Conservation (phyloP, 2,329 filamentous ascomycete species). For the Colletotrichum shisoi region DNA sequence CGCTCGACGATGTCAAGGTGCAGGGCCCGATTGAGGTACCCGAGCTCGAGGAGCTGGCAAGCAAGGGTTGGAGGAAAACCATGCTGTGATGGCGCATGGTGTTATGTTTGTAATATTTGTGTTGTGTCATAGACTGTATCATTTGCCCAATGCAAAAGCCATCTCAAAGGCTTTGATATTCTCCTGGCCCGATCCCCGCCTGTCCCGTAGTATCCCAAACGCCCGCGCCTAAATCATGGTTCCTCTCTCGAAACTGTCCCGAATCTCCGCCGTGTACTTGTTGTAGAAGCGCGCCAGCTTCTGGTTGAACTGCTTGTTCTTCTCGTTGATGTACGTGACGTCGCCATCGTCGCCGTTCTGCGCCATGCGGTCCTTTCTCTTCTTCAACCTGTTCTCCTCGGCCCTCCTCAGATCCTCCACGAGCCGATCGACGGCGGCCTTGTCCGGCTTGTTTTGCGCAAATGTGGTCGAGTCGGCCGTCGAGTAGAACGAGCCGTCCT, state of each 20-base stretch:
- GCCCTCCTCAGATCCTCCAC: slow-evolving; percentile 87
- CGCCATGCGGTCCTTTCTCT: slow-evolving; percentile 79
- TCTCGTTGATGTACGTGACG: slow-evolving; percentile 99
- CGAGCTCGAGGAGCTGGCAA: slow-evolving; percentile 82
- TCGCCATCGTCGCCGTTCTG: slow-evolving; percentile 86
- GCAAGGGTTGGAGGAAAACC: slow-evolving; percentile 83
- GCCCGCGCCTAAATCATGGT: slow-evolving; percentile 78
- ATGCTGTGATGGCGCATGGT: slow-evolving; percentile 71
- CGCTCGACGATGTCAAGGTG: slow-evolving; percentile 75
- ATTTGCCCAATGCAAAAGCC: slow-evolving; percentile 22
- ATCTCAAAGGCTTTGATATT: background rate
- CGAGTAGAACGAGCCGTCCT: slow-evolving; percentile 88
- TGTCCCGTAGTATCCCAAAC: background rate
- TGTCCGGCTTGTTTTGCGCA: slow-evolving; percentile 84
- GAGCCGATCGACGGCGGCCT: slow-evolving; percentile 84
- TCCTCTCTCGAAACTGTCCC: slow-evolving; percentile 96
- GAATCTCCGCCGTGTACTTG: slow-evolving; percentile 96
- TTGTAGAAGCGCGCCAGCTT: slow-evolving; percentile 97
- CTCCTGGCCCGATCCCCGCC: background rate
- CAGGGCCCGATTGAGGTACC: slow-evolving; percentile 79
- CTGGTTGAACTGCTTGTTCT: slow-evolving; percentile 99
- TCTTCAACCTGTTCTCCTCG: slow-evolving; percentile 85
- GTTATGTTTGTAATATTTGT: slow-evolving; percentile 17
- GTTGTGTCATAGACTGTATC: slow-evolving; percentile 46
- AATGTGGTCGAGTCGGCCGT: slow-evolving; percentile 84